Evolutionary conservation across 768 basidiomycete species (phyloP), one percentile per base, ranked within the genome.

Genomic region (Panaeolus papilionaceus): DNA sequence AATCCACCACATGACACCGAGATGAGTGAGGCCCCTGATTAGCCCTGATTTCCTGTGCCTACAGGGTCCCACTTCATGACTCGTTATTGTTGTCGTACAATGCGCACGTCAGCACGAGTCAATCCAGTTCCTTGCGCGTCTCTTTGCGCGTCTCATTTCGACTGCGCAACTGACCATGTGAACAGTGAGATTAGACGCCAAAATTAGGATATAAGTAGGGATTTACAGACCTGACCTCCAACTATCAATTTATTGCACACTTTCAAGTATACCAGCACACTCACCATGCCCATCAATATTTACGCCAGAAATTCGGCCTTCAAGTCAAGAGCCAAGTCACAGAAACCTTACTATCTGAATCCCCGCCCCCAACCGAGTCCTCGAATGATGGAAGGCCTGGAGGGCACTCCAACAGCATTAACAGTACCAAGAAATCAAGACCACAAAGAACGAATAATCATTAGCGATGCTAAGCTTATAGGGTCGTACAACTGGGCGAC

Each of bases 401-500:
- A 58, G 16, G 26, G 14, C 6, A 37, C 33, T 1, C 4, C 4
- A 37, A 9, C 26, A 33, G 7, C 26, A 37, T 33, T 58, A 18
- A 4, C 26, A 7, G 8, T 58, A 4, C 54, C 54, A 58, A 10
- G 14, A 2, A 28, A 33, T 28, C 54, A 58, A 58, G 26, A 33
- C 28, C 54, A 1, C 14, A 42, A 45, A 28, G 26, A 67, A 45
- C 40, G 64, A 9, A 16, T 67, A 10, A 39, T 33, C 23, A 39
- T 68, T 12, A 66, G 28, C 8, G 38, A 68, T 26, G 42, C 20
- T 26, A 66, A 45, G 38, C 61, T 26, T 47, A 64, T 69, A 6
- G 68, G 68, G n/a, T 69, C 68, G 6, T 69, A 69, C 62, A 62
- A 66, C 54, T 66, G 63, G 68, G 38, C 63, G 9, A 63, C 65